Conservation (phyloP, 2,329 filamentous ascomycete species). For the Aureobasidium sp. region DNA sequence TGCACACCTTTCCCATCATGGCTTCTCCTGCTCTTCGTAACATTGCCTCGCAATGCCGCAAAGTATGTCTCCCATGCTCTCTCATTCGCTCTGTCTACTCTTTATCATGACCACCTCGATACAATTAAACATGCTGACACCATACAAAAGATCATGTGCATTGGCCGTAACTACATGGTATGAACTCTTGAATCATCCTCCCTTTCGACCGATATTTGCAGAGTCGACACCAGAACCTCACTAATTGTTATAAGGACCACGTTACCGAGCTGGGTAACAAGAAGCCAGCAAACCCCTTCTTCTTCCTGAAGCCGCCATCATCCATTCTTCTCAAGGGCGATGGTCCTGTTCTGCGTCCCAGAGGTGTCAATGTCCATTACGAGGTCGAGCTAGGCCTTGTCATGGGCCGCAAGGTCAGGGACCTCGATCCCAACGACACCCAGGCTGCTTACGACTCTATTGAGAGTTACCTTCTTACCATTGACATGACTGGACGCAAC, state of each 20-base stretch:
- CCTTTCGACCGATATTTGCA: not conserved
- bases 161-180: conserved; percentile 84
- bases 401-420: conserved; percentile 71
- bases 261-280: conserved; percentile 63
- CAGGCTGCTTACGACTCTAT: conserved; percentile 75
- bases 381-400: conserved; percentile 91
- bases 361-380: conserved; percentile 81
- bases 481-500: conserved; percentile 97
- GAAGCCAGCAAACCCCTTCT: conserved; percentile 91
- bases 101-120: not conserved
- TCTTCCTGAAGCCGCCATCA: conserved; percentile 93
- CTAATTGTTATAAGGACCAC: conserved; percentile 55
- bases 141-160: conserved; percentile 66
- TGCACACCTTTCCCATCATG: conserved; percentile 19
- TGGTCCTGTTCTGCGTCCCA: conserved; percentile 74
- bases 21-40: conserved; percentile 22
- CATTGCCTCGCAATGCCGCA: conserved; percentile 34
- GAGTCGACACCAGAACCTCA: not conserved
- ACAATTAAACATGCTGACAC: not conserved
- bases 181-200: not conserved
- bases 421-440: conserved; percentile 68
- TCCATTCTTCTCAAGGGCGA: conserved; percentile 73
- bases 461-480: conserved; percentile 78
- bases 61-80: conserved; percentile 29
- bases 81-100: not conserved